Conservation (phyloP, 495 filamentous ascomycete genomes). For the Immersiella caudata region DNA sequence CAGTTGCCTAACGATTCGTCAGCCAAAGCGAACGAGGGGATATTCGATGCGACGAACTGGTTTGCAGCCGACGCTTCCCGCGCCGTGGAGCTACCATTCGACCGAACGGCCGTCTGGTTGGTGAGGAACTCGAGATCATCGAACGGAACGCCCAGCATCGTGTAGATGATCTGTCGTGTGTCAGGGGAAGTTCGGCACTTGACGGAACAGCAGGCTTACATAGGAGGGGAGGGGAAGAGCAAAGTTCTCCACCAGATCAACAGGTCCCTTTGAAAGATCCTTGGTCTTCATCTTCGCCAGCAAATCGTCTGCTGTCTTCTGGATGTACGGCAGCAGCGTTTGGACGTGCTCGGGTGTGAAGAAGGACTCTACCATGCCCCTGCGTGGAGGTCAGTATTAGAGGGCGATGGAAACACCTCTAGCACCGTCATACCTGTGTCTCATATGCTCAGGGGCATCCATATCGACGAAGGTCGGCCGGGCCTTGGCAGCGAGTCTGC, state of each 20-base stretch:
- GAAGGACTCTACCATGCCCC: slow-evolving; percentile 47
- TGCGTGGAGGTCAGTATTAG: not conserved
- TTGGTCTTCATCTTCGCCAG: slow-evolving; percentile 41
- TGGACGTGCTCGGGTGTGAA: slow-evolving; percentile 44
- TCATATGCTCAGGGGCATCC: slow-evolving; percentile 50
- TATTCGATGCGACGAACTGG: slow-evolving; percentile 21
- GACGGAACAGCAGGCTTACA: slow-evolving; percentile 25
- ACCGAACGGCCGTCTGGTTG: slow-evolving; percentile 45
- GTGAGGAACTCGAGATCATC: slow-evolving; percentile 50
- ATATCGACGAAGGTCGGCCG: slow-evolving; percentile 55
- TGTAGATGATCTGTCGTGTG: slow-evolving; percentile 48
- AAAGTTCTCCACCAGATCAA: slow-evolving; percentile 49
- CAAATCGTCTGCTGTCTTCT: slow-evolving; percentile 45
- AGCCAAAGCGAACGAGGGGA: not conserved
- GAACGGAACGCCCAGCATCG: slow-evolving; percentile 50
- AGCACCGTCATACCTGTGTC: slow-evolving; percentile 36
- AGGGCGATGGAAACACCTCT: too few species aligned
- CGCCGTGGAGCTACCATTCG: slow-evolving; percentile 47
- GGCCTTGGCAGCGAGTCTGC: slow-evolving; percentile 45
- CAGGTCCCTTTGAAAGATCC: slow-evolving; percentile 34
- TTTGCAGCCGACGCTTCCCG: slow-evolving; percentile 46
- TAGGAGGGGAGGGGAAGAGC: slow-evolving; percentile 49
- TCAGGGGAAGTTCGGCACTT: not conserved
- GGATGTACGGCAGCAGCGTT: slow-evolving; percentile 45
- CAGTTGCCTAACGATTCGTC: slow-evolving; percentile 33